phyloP scores from a whole-genome alignment of 352 stramenopile species.

The Plasmopara viticola region DNA sequence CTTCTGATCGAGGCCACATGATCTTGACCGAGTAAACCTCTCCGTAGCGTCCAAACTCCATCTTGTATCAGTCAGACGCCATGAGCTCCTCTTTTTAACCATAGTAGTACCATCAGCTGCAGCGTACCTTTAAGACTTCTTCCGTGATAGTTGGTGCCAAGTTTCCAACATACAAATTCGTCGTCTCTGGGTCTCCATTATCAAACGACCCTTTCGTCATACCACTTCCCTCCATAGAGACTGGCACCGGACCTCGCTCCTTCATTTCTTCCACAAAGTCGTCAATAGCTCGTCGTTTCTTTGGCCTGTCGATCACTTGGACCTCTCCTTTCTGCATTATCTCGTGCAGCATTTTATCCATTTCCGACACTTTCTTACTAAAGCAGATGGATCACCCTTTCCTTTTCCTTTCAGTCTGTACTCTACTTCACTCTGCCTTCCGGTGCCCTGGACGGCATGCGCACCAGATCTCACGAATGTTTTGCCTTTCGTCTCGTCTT shows the following conservation, averaged over 20 bases:
- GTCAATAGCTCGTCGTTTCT: constrained; percentile 78
- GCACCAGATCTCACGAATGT: constrained; percentile 46
- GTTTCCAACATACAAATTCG: constrained; percentile 94
- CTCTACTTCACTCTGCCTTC: constrained; percentile 12
- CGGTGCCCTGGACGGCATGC: constrained; percentile 1
- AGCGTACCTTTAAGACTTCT: constrained; percentile 68
- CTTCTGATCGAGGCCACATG: constrained; percentile 96
- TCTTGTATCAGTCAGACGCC: constrained; percentile 13
- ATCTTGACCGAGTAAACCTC: constrained; percentile 95
- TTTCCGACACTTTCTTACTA: constrained; percentile 42
- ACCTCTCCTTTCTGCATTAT: constrained; percentile 54
- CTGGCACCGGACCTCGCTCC: constrained; percentile 29
- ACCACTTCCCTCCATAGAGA: constrained; percentile 15
- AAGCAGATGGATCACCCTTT: background rate
- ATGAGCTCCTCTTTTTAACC: constrained; percentile 2
- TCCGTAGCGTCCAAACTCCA: constrained; percentile 87
- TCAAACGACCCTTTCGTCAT: constrained; percentile 73
- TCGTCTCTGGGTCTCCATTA: constrained; percentile 79
- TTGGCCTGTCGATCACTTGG: constrained; percentile 11
- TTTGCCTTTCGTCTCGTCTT: constrained; percentile 55
- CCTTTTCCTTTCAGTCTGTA: constrained; percentile 34
- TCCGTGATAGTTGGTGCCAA: constrained; percentile 90
- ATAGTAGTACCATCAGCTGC: background rate
- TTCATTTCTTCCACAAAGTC: constrained; percentile 89
- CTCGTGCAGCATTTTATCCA: constrained; percentile 65